phyloP scores from a whole-genome alignment of 176 grass and related monocot species.

The Calamus simplicifolius region DNA sequence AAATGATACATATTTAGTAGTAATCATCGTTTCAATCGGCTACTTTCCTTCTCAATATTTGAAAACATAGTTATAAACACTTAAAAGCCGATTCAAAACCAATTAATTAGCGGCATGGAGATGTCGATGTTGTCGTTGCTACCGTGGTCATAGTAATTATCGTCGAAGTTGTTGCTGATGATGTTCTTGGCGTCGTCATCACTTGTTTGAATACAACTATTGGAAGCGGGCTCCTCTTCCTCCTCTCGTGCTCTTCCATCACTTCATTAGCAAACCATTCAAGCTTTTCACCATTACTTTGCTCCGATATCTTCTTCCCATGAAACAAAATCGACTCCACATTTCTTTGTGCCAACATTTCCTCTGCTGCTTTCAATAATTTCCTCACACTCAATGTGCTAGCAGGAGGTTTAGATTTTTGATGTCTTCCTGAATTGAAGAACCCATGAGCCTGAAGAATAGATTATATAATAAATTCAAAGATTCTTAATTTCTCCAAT shows the following conservation, averaged over 20 bases:
- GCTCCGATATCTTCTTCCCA: conserved; percentile 61
- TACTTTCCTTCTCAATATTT: no score
- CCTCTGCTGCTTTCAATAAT: conserved; percentile 26
- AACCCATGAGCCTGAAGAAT: conserved; percentile 3
- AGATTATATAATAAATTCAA: not conserved
- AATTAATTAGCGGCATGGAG: not conserved
- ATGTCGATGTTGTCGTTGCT: not conserved
- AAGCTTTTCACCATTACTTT: conserved; percentile 77
- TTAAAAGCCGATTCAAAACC: not conserved
- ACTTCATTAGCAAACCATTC: conserved; percentile 72
- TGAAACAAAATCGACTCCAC: conserved; percentile 74
- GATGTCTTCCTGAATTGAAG: not conserved
- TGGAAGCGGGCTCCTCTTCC: conserved; percentile 27
- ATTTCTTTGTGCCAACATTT: conserved; percentile 71
- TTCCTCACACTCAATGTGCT: not conserved
- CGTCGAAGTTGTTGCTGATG: conserved; percentile 10
- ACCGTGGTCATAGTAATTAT: conserved; percentile 8
- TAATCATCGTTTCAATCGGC: no score
- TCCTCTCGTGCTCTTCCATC: conserved; percentile 56
- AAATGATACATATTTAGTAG: no score
- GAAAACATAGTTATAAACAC: no score
- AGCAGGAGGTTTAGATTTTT: not conserved
- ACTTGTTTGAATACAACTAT: conserved; percentile 34
- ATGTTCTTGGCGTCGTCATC: conserved; percentile 26
- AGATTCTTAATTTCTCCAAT: not conserved